Evolutionary conservation across 2,329 filamentous ascomycete species (phyloP), one percentile per base, ranked within the genome.

Genomic region (Zymoseptoria pseudotritici): DNA sequence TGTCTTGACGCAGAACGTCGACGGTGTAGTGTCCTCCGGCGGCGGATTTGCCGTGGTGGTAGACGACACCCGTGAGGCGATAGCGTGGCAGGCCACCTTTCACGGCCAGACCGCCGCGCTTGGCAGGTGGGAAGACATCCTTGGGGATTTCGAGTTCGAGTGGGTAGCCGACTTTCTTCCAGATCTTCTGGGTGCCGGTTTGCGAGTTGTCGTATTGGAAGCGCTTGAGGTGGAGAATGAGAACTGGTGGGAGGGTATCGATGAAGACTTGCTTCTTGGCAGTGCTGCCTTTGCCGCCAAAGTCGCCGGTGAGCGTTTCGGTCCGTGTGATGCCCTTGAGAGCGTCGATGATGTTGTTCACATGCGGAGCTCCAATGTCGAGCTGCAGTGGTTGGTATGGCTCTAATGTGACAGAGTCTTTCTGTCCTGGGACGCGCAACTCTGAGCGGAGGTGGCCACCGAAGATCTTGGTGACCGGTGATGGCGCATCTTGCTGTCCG

Each of bases 11-110:
- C 60, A 92, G 86, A 50, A 97, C 88, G 73, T 99, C 94, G n/a
- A 95, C 93, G 1, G 94, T 99, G 75, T 99, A 99, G 74, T 99
- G 94, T 3, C 94, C 94, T 56, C 91, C 92, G 64, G 89, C 95
- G 42, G 94, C 94, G 68, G 95, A 96, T 79, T 96, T 97, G 61
- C 94, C 94, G 69, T 99, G 94, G 71, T 99, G 94, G 72, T 99
- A 99, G 21, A 99, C 91, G 29, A 96, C 94, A 20, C 88, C 89
- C 63, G 87, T 94, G 13, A 99, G 83, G 55, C 85, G 86, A 75
- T 97, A 99, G 71, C 87, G 89, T 4, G 92, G 91, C 61, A 90
- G 80, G 1, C 86, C 84, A 51, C 87, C 86, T 64, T 87, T 85
- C 17, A 84, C 79, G 24, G 82, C 79, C 64, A 89, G 79, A 52